Evolutionary conservation across 2,329 filamentous ascomycete genomes (phyloP).

Genomic region (Cercospora sp.): DNA sequence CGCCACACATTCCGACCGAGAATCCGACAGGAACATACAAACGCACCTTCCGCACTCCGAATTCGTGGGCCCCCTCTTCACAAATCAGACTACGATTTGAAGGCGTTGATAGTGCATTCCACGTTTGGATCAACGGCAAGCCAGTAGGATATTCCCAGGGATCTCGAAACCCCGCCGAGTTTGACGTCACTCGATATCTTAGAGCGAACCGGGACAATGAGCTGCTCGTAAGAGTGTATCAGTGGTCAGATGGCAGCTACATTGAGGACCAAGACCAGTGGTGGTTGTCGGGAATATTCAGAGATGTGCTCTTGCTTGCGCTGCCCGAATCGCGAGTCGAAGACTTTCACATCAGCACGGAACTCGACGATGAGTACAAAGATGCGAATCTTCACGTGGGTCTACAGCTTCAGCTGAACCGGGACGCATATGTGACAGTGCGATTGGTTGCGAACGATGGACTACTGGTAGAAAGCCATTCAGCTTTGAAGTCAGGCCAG

Average conservation of each 20-base stretch:
- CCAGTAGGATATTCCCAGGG: conserved; percentile 68
- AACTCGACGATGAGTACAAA: conserved; percentile 53
- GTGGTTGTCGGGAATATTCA: conserved; percentile 67
- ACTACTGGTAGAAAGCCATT: not conserved
- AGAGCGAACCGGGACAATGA: conserved; percentile 51
- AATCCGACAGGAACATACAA: conserved; percentile 65
- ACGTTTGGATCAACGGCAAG: conserved; percentile 65
- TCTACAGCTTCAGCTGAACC: conserved; percentile 36
- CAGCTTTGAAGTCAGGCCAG: conserved; percentile 7
- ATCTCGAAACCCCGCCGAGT: conserved; percentile 67
- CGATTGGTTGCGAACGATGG: conserved; percentile 26
- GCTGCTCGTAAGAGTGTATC: conserved; percentile 64
- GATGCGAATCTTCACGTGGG: conserved; percentile 54
- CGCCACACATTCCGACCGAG: conserved; percentile 61
- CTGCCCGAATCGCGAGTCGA: conserved; percentile 58
- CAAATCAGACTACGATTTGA: conserved; percentile 67
- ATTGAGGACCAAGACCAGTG: conserved; percentile 63
- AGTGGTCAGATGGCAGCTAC: conserved; percentile 67
- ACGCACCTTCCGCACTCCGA: conserved; percentile 55
- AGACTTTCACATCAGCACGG: conserved; percentile 57
- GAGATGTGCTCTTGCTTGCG: conserved; percentile 63
- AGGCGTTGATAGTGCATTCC: conserved; percentile 69
- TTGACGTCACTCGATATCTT: conserved; percentile 60
- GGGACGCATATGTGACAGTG: conserved; percentile 4
- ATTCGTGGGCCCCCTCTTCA: conserved; percentile 45